Base-by-base conservation (phyloP, 2,329 filamentous ascomycete genomes). In the Paracoccidioides lutzii region DNA sequence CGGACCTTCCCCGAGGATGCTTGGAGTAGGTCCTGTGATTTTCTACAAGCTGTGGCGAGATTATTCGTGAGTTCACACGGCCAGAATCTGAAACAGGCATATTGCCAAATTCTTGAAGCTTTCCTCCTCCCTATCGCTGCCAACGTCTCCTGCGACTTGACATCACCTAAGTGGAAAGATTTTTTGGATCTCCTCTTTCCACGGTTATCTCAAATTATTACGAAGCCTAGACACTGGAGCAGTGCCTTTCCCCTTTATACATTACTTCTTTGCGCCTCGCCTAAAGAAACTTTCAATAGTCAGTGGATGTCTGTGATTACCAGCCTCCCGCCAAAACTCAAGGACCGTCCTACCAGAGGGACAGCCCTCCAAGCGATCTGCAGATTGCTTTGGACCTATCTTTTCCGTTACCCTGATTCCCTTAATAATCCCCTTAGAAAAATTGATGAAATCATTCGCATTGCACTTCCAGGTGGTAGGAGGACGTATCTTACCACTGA, bases 161-260 rank as follows among this genome's bases (percentile, higher is more conserved):
- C 84, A 54, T 79, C 86, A 60, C 83, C 86, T 0, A 91, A 85
- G 69, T 98, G 93, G 93, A 85, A 82, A 60, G 84, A 93, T 59
- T 90, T 95, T 4, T 75, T 97, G 53, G 82, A 86, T 55, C 80
- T 84, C 28, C 81, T 96, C 60, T 85, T 88, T 54, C 84, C 87
- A 42, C 83, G 89, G 55, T 76, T 97, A 54, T 81, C 82, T 10
- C 86, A 91, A 63, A 87, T 98, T 79, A 83, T 95, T 58, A 79
- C 84, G 53, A 98, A 98, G 69, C 90, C 90, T 40, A 86, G 90
- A 46, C 89, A 98, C 70, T 98, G 93, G 94, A 75, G 80, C 14
- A 83, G 87, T 59, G 86, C 90, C 0, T 97, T 95, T 63, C 90
- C 93, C 4, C 75, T 97, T 51, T 90, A 91, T 57, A 87, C 87